Conservation (phyloP, 106 monocot species). For the Triglochin maritima region DNA sequence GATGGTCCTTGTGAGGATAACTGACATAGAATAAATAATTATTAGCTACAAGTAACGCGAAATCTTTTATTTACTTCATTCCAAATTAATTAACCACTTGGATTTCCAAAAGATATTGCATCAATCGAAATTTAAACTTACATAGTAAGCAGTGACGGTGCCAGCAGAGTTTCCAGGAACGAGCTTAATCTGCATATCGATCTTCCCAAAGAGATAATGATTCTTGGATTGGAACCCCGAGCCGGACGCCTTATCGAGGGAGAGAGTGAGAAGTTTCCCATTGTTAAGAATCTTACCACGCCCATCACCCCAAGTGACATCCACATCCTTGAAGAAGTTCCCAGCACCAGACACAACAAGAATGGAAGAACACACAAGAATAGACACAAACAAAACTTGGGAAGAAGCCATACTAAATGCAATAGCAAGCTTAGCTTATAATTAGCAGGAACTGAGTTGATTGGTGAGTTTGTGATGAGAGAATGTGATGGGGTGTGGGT, state of each 20-base stretch:
- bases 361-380: neutral
- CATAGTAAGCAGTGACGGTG: conserved; percentile 12
- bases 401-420: no score
- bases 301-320: conserved; percentile 10
- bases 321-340: conserved; percentile 6
- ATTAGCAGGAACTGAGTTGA: no score
- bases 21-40: neutral
- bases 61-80: no score
- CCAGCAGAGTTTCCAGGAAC: conserved; percentile 13
- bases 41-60: no score
- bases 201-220: conserved; percentile 13
- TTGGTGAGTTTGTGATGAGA: no score
- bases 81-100: no score
- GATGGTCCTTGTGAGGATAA: conserved; percentile 14
- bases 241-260: conserved; percentile 5
- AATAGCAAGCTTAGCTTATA: no score
- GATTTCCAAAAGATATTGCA: no score
- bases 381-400: neutral
- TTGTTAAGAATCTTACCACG: conserved; percentile 9
- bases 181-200: conserved; percentile 16
- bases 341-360: neutral
- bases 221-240: conserved; percentile 17
- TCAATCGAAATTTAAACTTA: neutral
- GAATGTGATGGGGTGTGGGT: no score
- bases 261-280: conserved; percentile 6